phyloP scores from a whole-genome alignment of 148 eudicot species.

The Silene conica region DNA sequence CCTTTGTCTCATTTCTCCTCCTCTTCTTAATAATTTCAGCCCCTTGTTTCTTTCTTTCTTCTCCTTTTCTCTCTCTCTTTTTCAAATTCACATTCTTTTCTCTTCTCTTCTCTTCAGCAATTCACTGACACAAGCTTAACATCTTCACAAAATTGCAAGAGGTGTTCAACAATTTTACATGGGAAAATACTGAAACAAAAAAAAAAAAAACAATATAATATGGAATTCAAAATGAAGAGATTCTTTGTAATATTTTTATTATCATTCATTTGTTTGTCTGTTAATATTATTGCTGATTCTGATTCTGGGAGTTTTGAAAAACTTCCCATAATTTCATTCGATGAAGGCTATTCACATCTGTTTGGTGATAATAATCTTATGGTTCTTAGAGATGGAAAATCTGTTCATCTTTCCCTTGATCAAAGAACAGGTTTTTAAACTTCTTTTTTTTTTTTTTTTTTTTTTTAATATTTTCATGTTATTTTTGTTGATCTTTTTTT shows the following conservation, averaged over 20 bases:
- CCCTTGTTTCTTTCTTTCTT: slow-evolving; percentile 11
- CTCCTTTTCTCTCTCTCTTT: slow-evolving; percentile 7
- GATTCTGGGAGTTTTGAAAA: slow-evolving; percentile 30
- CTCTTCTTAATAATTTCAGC: neutral
- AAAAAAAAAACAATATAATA: neutral
- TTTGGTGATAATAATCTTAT: slow-evolving; percentile 87
- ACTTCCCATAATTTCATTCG: slow-evolving; percentile 67
- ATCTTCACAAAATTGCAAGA: neutral
- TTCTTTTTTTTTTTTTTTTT: too few species aligned
- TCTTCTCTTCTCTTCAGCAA: slow-evolving; percentile 6
- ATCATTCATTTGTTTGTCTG: slow-evolving; percentile 24
- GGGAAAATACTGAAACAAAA: neutral
- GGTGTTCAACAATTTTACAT: neutral
- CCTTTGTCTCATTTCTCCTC: slow-evolving; percentile 6
- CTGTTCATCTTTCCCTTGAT: slow-evolving; percentile 82
- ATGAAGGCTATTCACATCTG: slow-evolving; percentile 86
- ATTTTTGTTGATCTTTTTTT: neutral
- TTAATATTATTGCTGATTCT: slow-evolving; percentile 26
- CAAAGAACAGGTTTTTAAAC: slow-evolving; percentile 76
- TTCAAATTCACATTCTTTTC: slow-evolving; percentile 10
- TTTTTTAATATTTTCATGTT: neutral
- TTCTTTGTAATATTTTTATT: slow-evolving; percentile 5
- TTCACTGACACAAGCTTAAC: neutral
- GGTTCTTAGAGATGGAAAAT: slow-evolving; percentile 76
- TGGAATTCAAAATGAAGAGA: slow-evolving; percentile 20